A percentile compares a stretch with the other conserved stretches of the same genome.
phyloP scores from a whole-genome alignment of 2,329 filamentous ascomycete genomes.

The Coniochaeta hoffmannii region DNA sequence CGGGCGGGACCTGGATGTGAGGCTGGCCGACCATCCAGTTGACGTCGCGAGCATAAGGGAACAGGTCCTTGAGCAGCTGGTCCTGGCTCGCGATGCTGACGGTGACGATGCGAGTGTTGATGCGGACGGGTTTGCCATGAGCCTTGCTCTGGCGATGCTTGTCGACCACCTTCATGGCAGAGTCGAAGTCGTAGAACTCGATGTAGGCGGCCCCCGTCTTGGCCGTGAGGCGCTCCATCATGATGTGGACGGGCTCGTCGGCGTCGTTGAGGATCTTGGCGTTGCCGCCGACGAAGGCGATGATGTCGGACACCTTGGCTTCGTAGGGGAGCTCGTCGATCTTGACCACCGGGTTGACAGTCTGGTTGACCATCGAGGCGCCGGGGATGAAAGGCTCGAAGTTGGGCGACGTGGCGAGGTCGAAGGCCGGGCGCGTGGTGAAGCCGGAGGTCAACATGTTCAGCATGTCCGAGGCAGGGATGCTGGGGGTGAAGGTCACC shows the following conservation, averaged over 20 bases:
- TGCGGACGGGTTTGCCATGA: conserved; percentile 34
- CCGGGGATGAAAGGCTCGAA: conserved; percentile 42
- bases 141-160: conserved; percentile 32
- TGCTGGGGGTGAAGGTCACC: neutral
- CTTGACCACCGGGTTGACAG: conserved; percentile 36
- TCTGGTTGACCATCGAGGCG: conserved; percentile 19
- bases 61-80: conserved; percentile 53
- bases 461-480: conserved; percentile 25
- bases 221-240: conserved; percentile 55
- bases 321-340: conserved; percentile 51
- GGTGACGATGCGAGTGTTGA: conserved; percentile 51
- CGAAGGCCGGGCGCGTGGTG: conserved; percentile 24
- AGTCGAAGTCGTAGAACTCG: conserved; percentile 45
- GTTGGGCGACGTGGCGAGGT: conserved; percentile 25
- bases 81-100: conserved; percentile 49
- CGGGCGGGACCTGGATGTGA: conserved; percentile 28
- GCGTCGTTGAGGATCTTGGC: conserved; percentile 45
- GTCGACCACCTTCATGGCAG: conserved; percentile 46
- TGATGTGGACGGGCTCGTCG: conserved; percentile 53
- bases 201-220: conserved; percentile 57
- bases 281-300: conserved; percentile 52
- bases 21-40: conserved; percentile 45
- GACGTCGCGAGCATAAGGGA: conserved; percentile 49
- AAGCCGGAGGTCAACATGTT: conserved; percentile 25
- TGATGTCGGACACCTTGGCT: conserved; percentile 42